Evolutionary conservation across 108 stramenopile genomes (phyloP).

Genomic region (Hondaea fermentalgiana): DNA sequence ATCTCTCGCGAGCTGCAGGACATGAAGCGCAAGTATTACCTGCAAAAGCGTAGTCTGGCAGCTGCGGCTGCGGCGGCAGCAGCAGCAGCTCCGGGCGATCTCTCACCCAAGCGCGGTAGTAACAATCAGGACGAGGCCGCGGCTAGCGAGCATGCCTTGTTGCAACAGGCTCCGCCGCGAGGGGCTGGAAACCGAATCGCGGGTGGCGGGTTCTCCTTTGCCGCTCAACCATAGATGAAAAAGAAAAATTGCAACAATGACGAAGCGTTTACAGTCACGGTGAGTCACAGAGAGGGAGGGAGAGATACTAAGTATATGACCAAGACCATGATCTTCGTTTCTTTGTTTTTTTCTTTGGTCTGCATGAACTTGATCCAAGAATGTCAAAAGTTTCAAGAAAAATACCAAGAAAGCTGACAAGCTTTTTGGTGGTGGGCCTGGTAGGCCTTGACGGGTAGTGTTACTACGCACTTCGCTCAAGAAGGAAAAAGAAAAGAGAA

Average conservation of each 20-base stretch:
- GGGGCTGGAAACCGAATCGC: not conserved
- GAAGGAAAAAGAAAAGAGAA: not conserved
- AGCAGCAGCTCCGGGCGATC: not conserved
- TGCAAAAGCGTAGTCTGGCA: constrained; percentile 46
- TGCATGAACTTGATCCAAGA: not conserved
- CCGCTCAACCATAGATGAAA: not conserved
- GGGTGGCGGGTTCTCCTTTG: not conserved
- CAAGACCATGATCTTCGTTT: not conserved
- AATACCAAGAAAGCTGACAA: too few relatives aligned
- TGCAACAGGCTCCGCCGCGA: not conserved
- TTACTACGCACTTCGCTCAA: too few relatives aligned
- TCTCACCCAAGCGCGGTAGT: not conserved
- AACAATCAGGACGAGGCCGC: not conserved
- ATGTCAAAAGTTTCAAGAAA: not conserved
- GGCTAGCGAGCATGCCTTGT: not conserved
- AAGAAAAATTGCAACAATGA: too few relatives aligned
- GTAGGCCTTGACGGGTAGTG: too few relatives aligned
- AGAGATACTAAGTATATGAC: not conserved
- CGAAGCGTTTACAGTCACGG: too few relatives aligned
- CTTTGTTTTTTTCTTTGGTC: not conserved
- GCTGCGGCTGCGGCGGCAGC: not conserved
- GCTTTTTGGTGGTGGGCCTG: too few relatives aligned
- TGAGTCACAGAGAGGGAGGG: too few relatives aligned
- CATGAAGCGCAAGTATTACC: constrained; percentile 65
- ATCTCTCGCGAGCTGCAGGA: constrained; percentile 62